Base-by-base conservation (phyloP, 1,284 basidiomycete genomes). In the Peniophora sp. region DNA sequence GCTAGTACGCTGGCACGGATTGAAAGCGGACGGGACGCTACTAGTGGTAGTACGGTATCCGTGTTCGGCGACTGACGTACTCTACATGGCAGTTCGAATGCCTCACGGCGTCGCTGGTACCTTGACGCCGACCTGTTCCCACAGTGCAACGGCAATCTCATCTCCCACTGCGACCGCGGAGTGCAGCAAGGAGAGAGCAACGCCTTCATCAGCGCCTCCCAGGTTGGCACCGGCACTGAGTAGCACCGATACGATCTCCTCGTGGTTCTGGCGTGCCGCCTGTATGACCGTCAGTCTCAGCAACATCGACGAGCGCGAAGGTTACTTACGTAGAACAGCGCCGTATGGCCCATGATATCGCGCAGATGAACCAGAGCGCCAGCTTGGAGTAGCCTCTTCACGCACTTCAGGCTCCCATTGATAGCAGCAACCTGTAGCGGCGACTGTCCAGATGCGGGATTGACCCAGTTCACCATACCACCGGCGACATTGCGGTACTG, bases 341-440 rank as follows among this genome's bases (percentile, higher is more conserved):
- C 79, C 14, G 92, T 92, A 60, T 94, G 92, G 1, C 88, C 90
- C 39, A 89, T 70, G 2, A 68, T 64, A 60, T 93, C 89, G 42
- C 90, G 75, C 9, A 87, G 70, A 65, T 96, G 93, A 10, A 97
- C 92, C n/a, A 91, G 74, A 2, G 91, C 90, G 2, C 93, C 93
- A 1, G 81, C 80, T 52, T 81, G 73, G 32, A 97, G 72, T 32
- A 97, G 69, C 35, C 78, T 61, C 27, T 74, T 69, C 23, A 85
- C 79, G 47, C 81, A 78, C 5, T 64, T 65, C 1, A 67, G 56
- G 54, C 78, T 77, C 0, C 88, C 89, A 48, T 85, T 83, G 35
- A 93, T 64, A 37, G 87, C 80, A 2, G 92, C 91, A 18, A 86
- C 77, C 59, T 96, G 93, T 36, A 96, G 68, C 3, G 92, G 87